Percentiles rank a stretch among this genome's conserved stretches.
Evolutionary conservation across 2,329 filamentous ascomycete species (phyloP).

Genomic region (Clonostachys solani): DNA sequence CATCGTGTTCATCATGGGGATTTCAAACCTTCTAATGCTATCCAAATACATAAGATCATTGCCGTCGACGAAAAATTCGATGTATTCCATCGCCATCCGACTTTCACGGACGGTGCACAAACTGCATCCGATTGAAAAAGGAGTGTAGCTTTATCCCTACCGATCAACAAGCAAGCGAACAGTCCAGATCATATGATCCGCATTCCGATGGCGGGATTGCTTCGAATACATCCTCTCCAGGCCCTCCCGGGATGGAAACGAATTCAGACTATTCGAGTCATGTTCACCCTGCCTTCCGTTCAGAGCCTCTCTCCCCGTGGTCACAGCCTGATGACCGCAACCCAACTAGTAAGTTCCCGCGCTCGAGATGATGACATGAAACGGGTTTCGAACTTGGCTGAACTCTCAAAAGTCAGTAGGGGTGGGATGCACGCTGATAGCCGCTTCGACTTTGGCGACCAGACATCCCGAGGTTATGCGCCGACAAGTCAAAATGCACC

Average conservation of each 20-base stretch:
- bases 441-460: too few relatives aligned
- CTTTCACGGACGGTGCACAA: conserved; percentile 72
- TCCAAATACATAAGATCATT: conserved; percentile 61
- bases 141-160: conserved; percentile 92
- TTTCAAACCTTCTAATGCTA: neutral
- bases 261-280: neutral
- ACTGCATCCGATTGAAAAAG: conserved; percentile 91
- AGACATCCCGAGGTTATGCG: too few relatives aligned
- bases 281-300: too few relatives aligned
- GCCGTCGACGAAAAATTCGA: conserved; percentile 87
- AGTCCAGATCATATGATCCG: conserved; percentile 23
- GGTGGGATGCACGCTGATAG: too few relatives aligned
- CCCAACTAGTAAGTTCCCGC: too few relatives aligned
- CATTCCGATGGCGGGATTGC: neutral
- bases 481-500: too few relatives aligned
- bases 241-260: neutral
- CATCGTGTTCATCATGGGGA: neutral
- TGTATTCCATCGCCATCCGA: conserved; percentile 77
- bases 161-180: conserved; percentile 41
- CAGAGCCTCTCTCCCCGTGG: too few relatives aligned
- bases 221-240: neutral
- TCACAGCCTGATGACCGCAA: too few relatives aligned
- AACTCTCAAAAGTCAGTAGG: too few relatives aligned
- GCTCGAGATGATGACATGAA: too few relatives aligned
- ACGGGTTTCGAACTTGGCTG: too few relatives aligned